Percentiles rank a stretch among this genome's conserved stretches.
Conservation (phyloP, 1,284 basidiomycete species). For the Tilletia caries region DNA sequence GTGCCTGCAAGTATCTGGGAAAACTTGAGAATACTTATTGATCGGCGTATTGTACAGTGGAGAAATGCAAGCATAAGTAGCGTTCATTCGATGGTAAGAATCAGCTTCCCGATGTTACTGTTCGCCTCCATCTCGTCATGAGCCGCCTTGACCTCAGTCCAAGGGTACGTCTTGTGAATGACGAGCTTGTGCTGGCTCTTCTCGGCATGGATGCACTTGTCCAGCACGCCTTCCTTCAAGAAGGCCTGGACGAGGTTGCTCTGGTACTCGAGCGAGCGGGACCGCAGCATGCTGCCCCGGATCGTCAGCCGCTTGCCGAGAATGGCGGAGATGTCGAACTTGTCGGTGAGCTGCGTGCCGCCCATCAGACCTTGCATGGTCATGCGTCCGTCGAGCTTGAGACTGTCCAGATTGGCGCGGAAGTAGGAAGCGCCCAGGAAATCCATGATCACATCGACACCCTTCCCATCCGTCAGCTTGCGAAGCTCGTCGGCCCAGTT, state of each 20-base stretch:
- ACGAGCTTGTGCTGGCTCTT: constrained; percentile 25
- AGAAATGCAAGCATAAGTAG: too few relatives aligned
- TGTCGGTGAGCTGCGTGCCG: constrained; percentile 65
- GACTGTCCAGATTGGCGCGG: constrained; percentile 71
- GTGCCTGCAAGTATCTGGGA: too few relatives aligned
- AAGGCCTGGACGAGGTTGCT: constrained; percentile 71
- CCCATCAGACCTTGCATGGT: constrained; percentile 68
- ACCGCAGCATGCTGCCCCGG: constrained; percentile 81
- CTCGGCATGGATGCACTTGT: constrained; percentile 21
- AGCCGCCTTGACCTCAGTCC: constrained; percentile 77
- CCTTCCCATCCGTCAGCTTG: constrained; percentile 31
- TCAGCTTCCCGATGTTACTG: constrained; percentile 64
- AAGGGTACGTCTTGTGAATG: constrained; percentile 66
- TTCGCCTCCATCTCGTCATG: constrained; percentile 83
- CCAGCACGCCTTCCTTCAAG: constrained; percentile 30
- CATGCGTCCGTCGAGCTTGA: constrained; percentile 77
- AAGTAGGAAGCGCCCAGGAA: constrained; percentile 82
- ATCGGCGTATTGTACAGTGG: too few relatives aligned
- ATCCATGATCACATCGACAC: constrained; percentile 77
- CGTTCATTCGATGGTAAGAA: constrained; percentile 26
- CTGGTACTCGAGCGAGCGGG: constrained; percentile 76
- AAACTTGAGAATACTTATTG: too few relatives aligned
- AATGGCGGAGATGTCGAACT: constrained; percentile 66
- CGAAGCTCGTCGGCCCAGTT: constrained; percentile 67
- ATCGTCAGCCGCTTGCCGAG: constrained; percentile 82